Percentiles rank a stretch among this genome's conserved stretches.
These are phyloP conservation scores for Cladosporium oxysporum DNA, from an alignment of 2,329 filamentous ascomycete species.

Conservation along the genomic window DNA sequence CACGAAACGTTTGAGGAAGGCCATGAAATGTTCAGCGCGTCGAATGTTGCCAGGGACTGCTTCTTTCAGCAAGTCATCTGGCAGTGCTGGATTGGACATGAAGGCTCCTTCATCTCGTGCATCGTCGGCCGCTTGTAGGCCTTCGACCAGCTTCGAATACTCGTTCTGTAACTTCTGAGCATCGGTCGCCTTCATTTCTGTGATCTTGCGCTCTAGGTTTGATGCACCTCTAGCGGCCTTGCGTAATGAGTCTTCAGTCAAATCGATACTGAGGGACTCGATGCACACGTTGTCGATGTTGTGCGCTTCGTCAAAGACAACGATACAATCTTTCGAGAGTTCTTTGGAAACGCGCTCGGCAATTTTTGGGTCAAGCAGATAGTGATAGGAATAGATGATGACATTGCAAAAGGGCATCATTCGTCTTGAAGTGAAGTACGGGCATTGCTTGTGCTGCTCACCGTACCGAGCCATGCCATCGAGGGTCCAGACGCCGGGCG, in stretches of 20 bases:
- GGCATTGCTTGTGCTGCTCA: slow-evolving; percentile 94
- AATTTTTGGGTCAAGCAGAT: slow-evolving; percentile 95
- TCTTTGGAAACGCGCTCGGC: slow-evolving; percentile 93
- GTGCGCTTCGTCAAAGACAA: slow-evolving; percentile 98
- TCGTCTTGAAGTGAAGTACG: slow-evolving; percentile 90
- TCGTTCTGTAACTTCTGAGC: slow-evolving; percentile 92
- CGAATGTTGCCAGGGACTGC: slow-evolving; percentile 96
- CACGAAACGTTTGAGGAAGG: slow-evolving; percentile 93
- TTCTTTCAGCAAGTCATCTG: slow-evolving; percentile 91
- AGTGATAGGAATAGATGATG: slow-evolving; percentile 99
- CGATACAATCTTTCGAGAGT: slow-evolving; percentile 95
- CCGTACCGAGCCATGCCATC: slow-evolving; percentile 87
- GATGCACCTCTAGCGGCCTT: slow-evolving; percentile 88
- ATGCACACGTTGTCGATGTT: slow-evolving; percentile 99
- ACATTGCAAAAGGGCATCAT: slow-evolving; percentile 99
- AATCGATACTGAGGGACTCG: slow-evolving; percentile 92
- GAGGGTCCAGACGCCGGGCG: slow-evolving; percentile 92
- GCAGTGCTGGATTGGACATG: slow-evolving; percentile 93
- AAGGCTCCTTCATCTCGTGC: slow-evolving; percentile 91
- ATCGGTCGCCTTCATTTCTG: slow-evolving; percentile 94
- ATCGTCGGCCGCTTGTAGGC: slow-evolving; percentile 83
- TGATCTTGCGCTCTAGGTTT: slow-evolving; percentile 87
- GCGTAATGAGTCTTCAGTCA: slow-evolving; percentile 90
- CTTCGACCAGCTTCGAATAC: slow-evolving; percentile 93
- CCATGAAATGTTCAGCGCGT: slow-evolving; percentile 91